Evolutionary conservation across 2,329 filamentous ascomycete species (phyloP).

Genomic region (Teratosphaeria epicoccoides): DNA sequence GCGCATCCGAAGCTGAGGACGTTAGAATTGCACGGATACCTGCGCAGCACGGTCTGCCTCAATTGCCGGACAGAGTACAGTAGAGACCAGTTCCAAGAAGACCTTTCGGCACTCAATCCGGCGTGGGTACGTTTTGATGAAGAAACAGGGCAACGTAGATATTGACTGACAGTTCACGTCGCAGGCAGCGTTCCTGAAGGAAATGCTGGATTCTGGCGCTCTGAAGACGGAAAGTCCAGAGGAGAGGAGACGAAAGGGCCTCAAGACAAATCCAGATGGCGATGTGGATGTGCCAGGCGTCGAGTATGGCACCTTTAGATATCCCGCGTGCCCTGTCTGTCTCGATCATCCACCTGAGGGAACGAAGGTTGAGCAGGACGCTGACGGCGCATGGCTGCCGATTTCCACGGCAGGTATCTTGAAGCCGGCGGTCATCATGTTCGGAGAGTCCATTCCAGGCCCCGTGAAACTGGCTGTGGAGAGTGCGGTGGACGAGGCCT

Average conservation of each 20-base stretch:
- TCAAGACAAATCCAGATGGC: conserved; percentile 85
- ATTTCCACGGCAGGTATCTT: conserved; percentile 56
- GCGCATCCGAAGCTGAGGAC: conserved; percentile 67
- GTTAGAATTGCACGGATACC: conserved; percentile 82
- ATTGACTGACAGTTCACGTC: too few species aligned
- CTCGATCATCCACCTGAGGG: conserved; percentile 47
- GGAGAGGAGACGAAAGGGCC: conserved; percentile 54
- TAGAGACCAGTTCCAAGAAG: conserved; percentile 62
- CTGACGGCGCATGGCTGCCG: conserved; percentile 66
- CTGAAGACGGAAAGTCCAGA: conserved; percentile 66
- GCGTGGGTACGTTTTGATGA: too few species aligned
- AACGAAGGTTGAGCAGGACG: conserved; percentile 59
- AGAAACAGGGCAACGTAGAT: too few species aligned
- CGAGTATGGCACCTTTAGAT: conserved; percentile 80
- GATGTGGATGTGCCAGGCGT: conserved; percentile 84
- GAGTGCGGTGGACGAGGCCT: conserved; percentile 64
- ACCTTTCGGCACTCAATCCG: conserved; percentile 71
- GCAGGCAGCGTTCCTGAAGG: conserved; percentile 59
- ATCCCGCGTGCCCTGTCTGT: conserved; percentile 79
- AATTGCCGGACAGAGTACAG: conserved; percentile 64
- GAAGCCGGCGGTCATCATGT: conserved; percentile 93
- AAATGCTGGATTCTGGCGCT: conserved; percentile 63
- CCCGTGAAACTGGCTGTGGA: conserved; percentile 67
- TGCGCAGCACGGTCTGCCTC: conserved; percentile 70
- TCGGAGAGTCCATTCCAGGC: conserved; percentile 73